Percentiles rank a stretch among this genome's conserved stretches.
phyloP scores from a whole-genome alignment of 805 yeast genomes.

The Pichia eremophila region DNA sequence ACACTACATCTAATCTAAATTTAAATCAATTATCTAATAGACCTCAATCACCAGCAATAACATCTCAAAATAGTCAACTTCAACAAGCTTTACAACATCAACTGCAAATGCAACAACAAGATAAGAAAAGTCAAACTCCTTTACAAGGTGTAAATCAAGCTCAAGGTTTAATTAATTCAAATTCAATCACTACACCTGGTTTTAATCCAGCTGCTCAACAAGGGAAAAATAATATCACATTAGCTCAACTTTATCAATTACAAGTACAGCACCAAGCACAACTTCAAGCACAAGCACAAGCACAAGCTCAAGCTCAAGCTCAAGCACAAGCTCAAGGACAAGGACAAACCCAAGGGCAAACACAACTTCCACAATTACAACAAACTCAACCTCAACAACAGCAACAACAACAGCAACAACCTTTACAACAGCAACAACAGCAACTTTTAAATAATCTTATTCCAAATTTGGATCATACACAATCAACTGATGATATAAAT shows the following conservation, averaged over 20 bases:
- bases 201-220: constrained; percentile 9
- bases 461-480: neutral
- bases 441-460: neutral
- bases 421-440: constrained; percentile 11
- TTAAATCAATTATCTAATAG: neutral
- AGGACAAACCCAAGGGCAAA: too few relatives aligned
- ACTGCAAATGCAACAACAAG: constrained; percentile 14
- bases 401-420: constrained; percentile 10
- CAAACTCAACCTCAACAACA: too few relatives aligned
- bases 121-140: constrained; percentile 1
- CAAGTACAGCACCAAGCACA: constrained; percentile 18
- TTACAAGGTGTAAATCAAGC: neutral
- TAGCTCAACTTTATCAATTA: constrained; percentile 10
- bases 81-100: constrained; percentile 22
- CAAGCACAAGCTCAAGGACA: too few relatives aligned
- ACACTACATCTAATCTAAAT: neutral
- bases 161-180: neutral
- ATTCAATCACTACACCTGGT: neutral
- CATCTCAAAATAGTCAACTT: constrained; percentile 21
- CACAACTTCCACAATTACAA: too few relatives aligned
- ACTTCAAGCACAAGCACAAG: constrained; percentile 3
- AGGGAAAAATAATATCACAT: constrained; percentile 10
- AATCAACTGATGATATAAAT: neutral
- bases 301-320: too few relatives aligned
- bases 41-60: neutral